phyloP scores from a whole-genome alignment of 805 yeast genomes.

The Metschnikowia lochheadii region DNA sequence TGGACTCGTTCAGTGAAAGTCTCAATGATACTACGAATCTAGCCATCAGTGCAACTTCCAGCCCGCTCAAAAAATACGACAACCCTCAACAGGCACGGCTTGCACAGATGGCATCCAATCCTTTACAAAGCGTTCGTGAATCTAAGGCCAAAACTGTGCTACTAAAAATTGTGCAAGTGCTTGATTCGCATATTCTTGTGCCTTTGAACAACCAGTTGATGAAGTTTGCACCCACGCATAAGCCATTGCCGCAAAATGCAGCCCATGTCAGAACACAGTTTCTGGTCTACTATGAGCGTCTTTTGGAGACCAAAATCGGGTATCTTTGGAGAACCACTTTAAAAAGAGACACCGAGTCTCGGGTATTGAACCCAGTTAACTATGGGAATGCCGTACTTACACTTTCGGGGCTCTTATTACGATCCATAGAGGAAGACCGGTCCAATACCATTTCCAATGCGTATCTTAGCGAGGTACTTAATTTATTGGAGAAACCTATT shows the following conservation, averaged over 20 bases:
- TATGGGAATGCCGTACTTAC: constrained; percentile 63
- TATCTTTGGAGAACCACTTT: constrained; percentile 35
- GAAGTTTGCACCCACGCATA: background rate
- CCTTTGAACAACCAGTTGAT: constrained; percentile 1
- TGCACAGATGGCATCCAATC: background rate
- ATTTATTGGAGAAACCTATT: constrained; percentile 57
- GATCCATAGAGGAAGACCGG: constrained; percentile 63
- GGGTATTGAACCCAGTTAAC: constrained; percentile 55
- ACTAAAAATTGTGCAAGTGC: background rate
- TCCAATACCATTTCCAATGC: constrained; percentile 49
- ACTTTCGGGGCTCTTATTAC: constrained; percentile 52
- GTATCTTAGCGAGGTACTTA: constrained; percentile 54
- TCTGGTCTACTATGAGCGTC: constrained; percentile 18
- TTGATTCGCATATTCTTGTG: background rate
- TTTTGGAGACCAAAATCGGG: constrained; percentile 34
- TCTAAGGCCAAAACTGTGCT: background rate
- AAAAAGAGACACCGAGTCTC: constrained; percentile 53
- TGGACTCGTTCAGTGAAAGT: background rate
- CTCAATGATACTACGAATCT: constrained; percentile 9
- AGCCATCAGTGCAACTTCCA: constrained; percentile 14
- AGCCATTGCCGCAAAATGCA: background rate
- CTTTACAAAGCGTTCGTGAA: background rate
- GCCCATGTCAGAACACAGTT: background rate
- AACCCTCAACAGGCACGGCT: background rate
- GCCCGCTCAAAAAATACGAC: constrained; percentile 10